Conservation (phyloP, 2,329 filamentous ascomycete species). For the Diaporthe capsici region DNA sequence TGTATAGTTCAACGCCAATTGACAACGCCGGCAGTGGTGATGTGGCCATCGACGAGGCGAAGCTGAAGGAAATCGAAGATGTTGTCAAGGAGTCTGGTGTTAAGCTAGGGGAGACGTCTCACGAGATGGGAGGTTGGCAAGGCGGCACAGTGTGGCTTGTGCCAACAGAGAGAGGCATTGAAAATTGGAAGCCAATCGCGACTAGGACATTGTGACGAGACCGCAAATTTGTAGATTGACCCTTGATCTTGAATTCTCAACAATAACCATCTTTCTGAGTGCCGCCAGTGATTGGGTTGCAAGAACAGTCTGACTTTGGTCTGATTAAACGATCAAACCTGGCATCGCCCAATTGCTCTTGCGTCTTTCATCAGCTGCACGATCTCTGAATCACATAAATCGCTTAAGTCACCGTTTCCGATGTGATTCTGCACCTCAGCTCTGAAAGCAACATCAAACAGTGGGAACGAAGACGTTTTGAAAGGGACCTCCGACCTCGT, state of each 20-base stretch:
- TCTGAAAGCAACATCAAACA: too few species aligned
- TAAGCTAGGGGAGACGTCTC: conserved; percentile 29
- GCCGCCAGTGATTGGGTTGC: too few species aligned
- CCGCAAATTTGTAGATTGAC: too few species aligned
- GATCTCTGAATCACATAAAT: too few species aligned
- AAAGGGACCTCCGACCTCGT: fast-evolving
- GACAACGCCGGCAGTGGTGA: conserved; percentile 44
- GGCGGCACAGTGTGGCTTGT: conserved; percentile 52
- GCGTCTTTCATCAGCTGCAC: too few species aligned
- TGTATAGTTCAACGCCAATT: not conserved
- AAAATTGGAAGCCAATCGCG: conserved; percentile 51
- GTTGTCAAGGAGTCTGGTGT: conserved; percentile 46
- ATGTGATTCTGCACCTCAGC: too few species aligned
- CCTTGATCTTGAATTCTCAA: too few species aligned
- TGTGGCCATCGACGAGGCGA: conserved; percentile 45
- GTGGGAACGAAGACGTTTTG: not conserved
- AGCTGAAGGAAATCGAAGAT: conserved; percentile 44
- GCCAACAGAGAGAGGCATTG: conserved; percentile 48
- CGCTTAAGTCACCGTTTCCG: too few species aligned
- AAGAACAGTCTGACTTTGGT: too few species aligned
- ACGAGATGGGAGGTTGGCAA: conserved; percentile 45
- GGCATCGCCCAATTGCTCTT: too few species aligned
- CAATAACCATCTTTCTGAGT: too few species aligned
- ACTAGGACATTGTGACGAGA: conserved; percentile 45
- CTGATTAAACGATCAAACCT: too few species aligned